A percentile compares a stretch with the other conserved stretches of the same genome.
These are phyloP conservation scores for Haplosporangium sp. DNA, from an alignment of 371 early-diverging fungal species.

Conservation along the genomic window DNA sequence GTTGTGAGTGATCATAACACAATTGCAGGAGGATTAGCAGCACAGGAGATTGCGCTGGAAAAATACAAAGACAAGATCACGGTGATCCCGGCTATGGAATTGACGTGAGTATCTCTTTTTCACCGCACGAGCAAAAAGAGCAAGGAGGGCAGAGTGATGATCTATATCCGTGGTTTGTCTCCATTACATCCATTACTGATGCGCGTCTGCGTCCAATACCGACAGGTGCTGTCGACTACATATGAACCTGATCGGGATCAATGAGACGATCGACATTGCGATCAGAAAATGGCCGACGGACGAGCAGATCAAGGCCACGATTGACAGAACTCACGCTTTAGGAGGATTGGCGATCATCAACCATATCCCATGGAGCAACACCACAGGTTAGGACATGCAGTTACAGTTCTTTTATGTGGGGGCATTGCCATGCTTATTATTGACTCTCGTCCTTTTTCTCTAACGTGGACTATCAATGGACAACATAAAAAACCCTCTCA, in stretches of 20 bases:
- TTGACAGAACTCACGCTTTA: slow-evolving; percentile 68
- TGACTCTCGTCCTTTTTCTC: too few species aligned
- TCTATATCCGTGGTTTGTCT: slow-evolving; percentile 2
- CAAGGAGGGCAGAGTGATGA: slow-evolving; percentile 7
- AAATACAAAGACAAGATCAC: slow-evolving; percentile 69
- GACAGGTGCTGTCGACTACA: slow-evolving; percentile 77
- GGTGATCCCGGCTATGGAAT: slow-evolving; percentile 81
- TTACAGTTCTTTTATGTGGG: not conserved
- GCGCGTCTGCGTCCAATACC: not conserved
- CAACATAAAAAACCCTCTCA: not conserved
- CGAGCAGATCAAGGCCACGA: slow-evolving; percentile 69
- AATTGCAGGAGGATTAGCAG: slow-evolving; percentile 73
- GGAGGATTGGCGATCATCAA: slow-evolving; percentile 85
- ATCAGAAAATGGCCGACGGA: slow-evolving; percentile 69
- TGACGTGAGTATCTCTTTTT: slow-evolving; percentile 57
- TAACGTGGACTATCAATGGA: not conserved
- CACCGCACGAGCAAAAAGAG: not conserved
- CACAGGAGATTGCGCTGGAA: slow-evolving; percentile 66
- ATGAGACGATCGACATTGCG: slow-evolving; percentile 68
- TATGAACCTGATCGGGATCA: slow-evolving; percentile 83
- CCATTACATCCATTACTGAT: slow-evolving; percentile 5
- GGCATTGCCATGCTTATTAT: too few species aligned
- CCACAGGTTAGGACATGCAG: slow-evolving; percentile 55
- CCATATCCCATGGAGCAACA: slow-evolving; percentile 85
- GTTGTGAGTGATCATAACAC: slow-evolving; percentile 84